A percentile compares a stretch with the other conserved stretches of the same genome.
phyloP scores from a whole-genome alignment of 306 rosid species.

The Herpetospermum pedunculosum region DNA sequence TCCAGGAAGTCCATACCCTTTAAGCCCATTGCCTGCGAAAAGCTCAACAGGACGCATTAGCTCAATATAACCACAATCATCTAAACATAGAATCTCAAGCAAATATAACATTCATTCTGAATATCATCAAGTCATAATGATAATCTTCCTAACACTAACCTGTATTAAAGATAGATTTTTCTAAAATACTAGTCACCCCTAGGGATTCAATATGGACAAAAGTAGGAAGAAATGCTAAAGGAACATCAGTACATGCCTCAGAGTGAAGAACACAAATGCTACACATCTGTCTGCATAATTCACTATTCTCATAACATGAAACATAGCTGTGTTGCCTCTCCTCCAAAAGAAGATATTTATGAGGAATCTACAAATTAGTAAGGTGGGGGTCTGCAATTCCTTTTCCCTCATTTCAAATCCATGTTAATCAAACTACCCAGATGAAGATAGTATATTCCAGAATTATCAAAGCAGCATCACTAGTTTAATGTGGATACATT shows the following conservation, averaged over 20 bases:
- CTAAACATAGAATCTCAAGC: neutral
- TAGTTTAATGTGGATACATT: neutral
- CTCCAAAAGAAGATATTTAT: neutral
- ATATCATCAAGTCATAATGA: neutral
- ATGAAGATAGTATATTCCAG: neutral
- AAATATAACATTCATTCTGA: neutral
- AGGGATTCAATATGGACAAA: neutral
- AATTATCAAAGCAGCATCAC: neutral
- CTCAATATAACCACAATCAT: neutral
- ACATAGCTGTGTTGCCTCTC: neutral
- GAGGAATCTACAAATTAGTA: neutral
- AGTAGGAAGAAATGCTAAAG: neutral
- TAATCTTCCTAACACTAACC: neutral
- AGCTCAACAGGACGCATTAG: neutral
- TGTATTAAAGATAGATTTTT: neutral
- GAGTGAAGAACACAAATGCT: neutral
- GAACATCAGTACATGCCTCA: neutral
- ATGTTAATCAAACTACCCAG: neutral
- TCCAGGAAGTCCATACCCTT: constrained; percentile 54
- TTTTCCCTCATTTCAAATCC: neutral
- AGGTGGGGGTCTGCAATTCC: neutral
- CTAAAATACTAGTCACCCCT: neutral
- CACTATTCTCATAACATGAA: neutral
- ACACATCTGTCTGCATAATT: neutral
- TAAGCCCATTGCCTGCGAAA: constrained; percentile 45